Evolutionary conservation across 495 filamentous ascomycete genomes (phyloP), one percentile per base, ranked within the genome.

Genomic region (Xylaria longipes): DNA sequence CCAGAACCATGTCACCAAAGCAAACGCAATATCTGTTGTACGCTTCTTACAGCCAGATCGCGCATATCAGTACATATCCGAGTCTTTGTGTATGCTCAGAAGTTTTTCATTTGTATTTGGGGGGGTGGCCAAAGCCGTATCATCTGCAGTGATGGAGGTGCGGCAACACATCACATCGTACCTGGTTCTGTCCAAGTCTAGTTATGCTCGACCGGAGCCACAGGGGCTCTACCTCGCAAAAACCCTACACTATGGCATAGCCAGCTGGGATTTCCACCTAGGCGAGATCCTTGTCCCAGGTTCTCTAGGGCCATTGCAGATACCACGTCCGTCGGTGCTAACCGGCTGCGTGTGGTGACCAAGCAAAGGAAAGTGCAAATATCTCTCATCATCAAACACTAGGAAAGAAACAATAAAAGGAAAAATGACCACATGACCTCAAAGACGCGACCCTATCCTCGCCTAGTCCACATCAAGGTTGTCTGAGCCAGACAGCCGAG

Each of bases 391-490:
- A 77, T 71, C 73, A 74, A 64, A 77, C 61, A 75, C 75, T 77
- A 79, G 75, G 74, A 73, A 72, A 79, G 72, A 66, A 71, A 74
- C 75, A 77, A 74, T 76, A 77, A 77, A 72, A 66, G 75, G 73
- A 74, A 79, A 79, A 74, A 63, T 73, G 68, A 73, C 75, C 72
- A 75, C 77, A 73, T 69, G 72, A 76, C 74, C 74, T 71, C 75
- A 74, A 76, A 69, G 54, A 76, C 52, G 50, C 41, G 50, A 74
- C 69, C 75, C 73, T 73, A 64, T 70, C 72, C 63, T 73, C 67
- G 56, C 72, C 73, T 74, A 76, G 71, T 71, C 74, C 75, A 74
- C 57, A 68, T 64, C 73, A 71, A 70, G 72, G 57, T 73, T 73
- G 69, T 64, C 68, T 71, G 69, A 65, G 73, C 69, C 73, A 76